phyloP scores from a whole-genome alignment of 2,329 filamentous ascomycete species.

The Hirsutella thompsonii region DNA sequence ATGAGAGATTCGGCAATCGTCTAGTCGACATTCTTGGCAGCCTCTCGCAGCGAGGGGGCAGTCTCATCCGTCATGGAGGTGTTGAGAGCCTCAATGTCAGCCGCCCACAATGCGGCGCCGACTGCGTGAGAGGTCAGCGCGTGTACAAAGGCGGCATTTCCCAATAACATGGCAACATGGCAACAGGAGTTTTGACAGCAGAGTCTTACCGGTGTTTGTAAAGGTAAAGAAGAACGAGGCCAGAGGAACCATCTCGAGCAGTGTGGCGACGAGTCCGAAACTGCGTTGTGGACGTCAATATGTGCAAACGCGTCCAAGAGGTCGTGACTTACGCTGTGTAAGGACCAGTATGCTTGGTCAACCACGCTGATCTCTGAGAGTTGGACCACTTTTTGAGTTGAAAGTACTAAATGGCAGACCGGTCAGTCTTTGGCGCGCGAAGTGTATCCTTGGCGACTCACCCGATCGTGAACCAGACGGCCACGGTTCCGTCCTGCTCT shows the following conservation, averaged over 20 bases:
- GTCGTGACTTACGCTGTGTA: conserved; percentile 60
- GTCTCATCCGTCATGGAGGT: conserved; percentile 35
- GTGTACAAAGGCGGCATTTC: not conserved
- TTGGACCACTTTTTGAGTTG: conserved; percentile 76
- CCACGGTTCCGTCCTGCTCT: conserved; percentile 32
- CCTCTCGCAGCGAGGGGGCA: conserved; percentile 35
- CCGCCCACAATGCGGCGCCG: conserved; percentile 88
- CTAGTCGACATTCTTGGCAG: conserved; percentile 32
- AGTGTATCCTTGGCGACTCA: conserved; percentile 19
- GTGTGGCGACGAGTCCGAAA: conserved; percentile 59
- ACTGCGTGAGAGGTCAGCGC: conserved; percentile 34
- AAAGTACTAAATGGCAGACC: conserved; percentile 52
- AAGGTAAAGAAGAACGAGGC: conserved; percentile 76
- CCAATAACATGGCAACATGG: too few species aligned
- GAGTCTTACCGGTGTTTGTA: conserved; percentile 58
- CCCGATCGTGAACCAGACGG: conserved; percentile 36
- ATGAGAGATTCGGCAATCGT: too few species aligned
- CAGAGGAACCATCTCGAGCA: conserved; percentile 77
- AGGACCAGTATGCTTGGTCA: conserved; percentile 56
- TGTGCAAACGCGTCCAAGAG: not conserved
- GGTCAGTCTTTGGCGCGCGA: not conserved
- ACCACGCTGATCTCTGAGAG: conserved; percentile 51
- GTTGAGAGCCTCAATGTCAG: conserved; percentile 57
- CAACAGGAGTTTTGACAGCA: not conserved
- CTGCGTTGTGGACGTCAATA: conserved; percentile 29